Percentiles rank a stretch among this genome's conserved stretches.
phyloP scores from a whole-genome alignment of 2,329 filamentous ascomycete genomes.

The Fusarium sp. region DNA sequence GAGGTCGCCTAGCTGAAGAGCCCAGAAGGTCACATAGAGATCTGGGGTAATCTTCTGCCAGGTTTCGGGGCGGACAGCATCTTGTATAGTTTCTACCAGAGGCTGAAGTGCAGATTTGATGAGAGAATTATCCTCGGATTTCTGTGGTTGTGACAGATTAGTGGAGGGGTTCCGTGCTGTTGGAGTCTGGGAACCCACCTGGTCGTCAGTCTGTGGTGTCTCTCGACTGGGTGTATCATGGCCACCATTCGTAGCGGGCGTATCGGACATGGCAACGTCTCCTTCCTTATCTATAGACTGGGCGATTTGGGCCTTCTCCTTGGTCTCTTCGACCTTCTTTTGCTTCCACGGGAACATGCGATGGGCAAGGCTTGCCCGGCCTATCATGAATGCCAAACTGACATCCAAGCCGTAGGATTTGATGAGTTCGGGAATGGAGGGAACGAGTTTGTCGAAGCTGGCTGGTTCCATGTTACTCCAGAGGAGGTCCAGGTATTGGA shows the following conservation, averaged over 20 bases:
- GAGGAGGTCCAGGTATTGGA: constrained; percentile 90
- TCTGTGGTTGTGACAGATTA: constrained; percentile 47
- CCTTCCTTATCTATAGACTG: constrained; percentile 62
- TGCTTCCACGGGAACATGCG: constrained; percentile 63
- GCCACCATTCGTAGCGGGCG: constrained; percentile 45
- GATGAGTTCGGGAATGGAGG: constrained; percentile 78
- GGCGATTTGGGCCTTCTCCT: constrained; percentile 45
- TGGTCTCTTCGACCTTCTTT: constrained; percentile 48
- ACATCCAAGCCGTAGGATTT: constrained; percentile 82
- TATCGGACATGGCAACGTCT: constrained; percentile 64
- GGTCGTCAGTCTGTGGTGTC: constrained; percentile 46
- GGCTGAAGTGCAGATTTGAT: constrained; percentile 66
- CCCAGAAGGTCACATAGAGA: constrained; percentile 94
- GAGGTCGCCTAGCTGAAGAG: constrained; percentile 84
- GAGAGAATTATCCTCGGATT: constrained; percentile 50
- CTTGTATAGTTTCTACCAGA: constrained; percentile 75
- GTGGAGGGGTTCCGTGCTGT: constrained; percentile 28
- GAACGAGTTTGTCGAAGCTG: constrained; percentile 83
- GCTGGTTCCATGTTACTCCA: constrained; percentile 79
- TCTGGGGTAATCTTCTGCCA: constrained; percentile 79
- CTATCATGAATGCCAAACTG: constrained; percentile 85
- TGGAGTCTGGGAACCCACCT: constrained; percentile 44
- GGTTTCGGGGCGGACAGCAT: constrained; percentile 68
- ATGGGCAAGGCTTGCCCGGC: constrained; percentile 77
- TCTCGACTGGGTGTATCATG: constrained; percentile 46